These are phyloP conservation scores for Haplosporangium gracile DNA, from an alignment of 192 early-diverging fungal genomes.

Conservation along the genomic window DNA sequence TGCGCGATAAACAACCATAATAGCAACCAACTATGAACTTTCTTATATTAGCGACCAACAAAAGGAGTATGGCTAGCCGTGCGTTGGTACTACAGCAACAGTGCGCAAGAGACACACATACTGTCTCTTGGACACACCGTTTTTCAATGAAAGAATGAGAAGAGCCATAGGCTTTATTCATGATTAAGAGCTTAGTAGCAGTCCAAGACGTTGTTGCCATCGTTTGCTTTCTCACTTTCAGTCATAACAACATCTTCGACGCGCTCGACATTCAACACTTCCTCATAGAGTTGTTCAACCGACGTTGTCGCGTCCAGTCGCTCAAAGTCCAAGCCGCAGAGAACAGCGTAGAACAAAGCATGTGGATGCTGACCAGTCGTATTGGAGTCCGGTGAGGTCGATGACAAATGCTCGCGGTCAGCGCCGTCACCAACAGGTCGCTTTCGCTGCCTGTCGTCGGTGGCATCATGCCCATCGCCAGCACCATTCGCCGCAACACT, in stretches of 20 bases:
- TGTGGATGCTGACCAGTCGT: conserved; percentile 24
- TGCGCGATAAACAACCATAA: neutral
- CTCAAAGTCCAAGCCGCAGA: conserved; percentile 56
- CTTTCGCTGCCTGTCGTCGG: conserved; percentile 27
- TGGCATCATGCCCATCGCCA: conserved; percentile 1
- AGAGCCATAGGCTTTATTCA: neutral
- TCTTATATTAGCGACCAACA: neutral
- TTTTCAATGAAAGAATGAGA: neutral
- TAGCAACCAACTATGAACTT: neutral
- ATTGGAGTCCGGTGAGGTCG: neutral
- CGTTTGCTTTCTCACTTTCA: conserved; percentile 54
- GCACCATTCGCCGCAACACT: neutral
- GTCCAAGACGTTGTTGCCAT: conserved; percentile 54
- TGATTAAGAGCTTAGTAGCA: conserved; percentile 43
- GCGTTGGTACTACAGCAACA: conserved; percentile 5
- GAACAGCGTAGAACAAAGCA: conserved; percentile 43
- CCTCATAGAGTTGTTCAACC: conserved; percentile 67
- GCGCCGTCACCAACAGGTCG: neutral
- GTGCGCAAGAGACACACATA: neutral
- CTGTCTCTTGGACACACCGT: too few species aligned
- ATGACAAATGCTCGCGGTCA: neutral
- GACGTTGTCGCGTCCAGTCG: conserved; percentile 58
- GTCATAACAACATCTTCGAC: conserved; percentile 54
- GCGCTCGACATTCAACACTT: conserved; percentile 63
- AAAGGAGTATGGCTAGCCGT: neutral